Evolutionary conservation across 2,329 filamentous ascomycete genomes (phyloP).

Genomic region (Colletotrichum caudatum): DNA sequence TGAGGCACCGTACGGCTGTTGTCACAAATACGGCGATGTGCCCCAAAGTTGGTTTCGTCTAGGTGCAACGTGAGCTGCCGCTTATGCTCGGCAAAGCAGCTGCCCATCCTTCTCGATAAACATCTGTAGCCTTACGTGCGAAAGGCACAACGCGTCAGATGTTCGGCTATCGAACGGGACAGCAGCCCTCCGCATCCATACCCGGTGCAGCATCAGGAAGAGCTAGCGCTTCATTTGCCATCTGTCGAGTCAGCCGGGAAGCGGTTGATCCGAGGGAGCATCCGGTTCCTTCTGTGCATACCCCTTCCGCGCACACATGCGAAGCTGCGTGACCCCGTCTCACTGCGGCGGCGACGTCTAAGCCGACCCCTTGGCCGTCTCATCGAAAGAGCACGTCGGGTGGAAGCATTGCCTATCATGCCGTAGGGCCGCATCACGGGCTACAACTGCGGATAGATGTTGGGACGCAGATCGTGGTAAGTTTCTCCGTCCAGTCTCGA

Average conservation of each 20-base stretch:
- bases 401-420: neutral
- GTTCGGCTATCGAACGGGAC: conserved; percentile 3
- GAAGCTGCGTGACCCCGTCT: conserved; percentile 11
- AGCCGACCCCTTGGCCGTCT: conserved; percentile 1
- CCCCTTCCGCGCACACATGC: conserved; percentile 9
- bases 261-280: neutral
- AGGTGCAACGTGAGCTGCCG: neutral
- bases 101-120: neutral
- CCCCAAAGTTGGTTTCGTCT: neutral
- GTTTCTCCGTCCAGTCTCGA: conserved; percentile 1
- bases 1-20: neutral
- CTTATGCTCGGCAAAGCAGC: conserved; percentile 7
- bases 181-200: neutral
- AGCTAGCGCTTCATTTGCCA: neutral
- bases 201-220: conserved; percentile 3
- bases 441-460: conserved; percentile 4
- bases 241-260: neutral
- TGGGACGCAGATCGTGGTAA: conserved; percentile 5
- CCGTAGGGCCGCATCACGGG: conserved; percentile 32
- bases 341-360: neutral
- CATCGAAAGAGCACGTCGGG: conserved; percentile 8
- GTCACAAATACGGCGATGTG: neutral
- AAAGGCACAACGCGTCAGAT: neutral
- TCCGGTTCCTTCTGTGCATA: neutral
- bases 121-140: neutral